Evolutionary conservation across 1,284 basidiomycete species (phyloP).

Genomic region (Volvariella surrecta): DNA sequence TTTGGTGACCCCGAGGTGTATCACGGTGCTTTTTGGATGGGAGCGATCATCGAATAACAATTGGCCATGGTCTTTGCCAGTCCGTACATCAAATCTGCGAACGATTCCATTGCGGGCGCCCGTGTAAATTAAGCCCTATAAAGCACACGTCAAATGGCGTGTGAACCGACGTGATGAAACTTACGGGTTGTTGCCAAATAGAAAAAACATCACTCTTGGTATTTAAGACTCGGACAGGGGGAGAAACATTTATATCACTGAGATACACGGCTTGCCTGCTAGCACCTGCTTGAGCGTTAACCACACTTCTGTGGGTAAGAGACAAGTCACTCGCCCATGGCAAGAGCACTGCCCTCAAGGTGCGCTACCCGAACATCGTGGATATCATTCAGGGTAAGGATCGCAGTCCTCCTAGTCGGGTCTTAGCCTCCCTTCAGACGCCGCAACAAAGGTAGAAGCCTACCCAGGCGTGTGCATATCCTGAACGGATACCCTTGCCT

Average conservation of each 20-base stretch:
- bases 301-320: conserved; percentile 5
- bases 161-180: conserved; percentile 10
- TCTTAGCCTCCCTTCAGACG: background rate
- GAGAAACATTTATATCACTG: conserved; percentile 35
- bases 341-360: conserved; percentile 38
- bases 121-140: conserved; percentile 46
- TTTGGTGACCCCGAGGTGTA: conserved; percentile 39
- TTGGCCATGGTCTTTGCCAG: conserved; percentile 23
- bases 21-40: conserved; percentile 32
- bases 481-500: conserved; percentile 37
- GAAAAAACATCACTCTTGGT: conserved; percentile 58
- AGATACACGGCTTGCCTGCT: conserved; percentile 41
- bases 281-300: conserved; percentile 31
- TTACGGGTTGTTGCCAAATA: conserved; percentile 39
- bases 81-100: conserved; percentile 51
- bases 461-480: conserved; percentile 31
- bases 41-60: conserved; percentile 32
- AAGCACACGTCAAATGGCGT: background rate
- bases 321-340: conserved; percentile 34
- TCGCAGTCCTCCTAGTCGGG: conserved; percentile 21
- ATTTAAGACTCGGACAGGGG: conserved; percentile 26
- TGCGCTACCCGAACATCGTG: conserved; percentile 52
- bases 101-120: conserved; percentile 57
- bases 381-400: conserved; percentile 28
- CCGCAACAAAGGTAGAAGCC: conserved; percentile 10